A percentile compares a stretch with the other conserved stretches of the same genome.
These are phyloP conservation scores for Cylindrodendrum hubeiense DNA, from an alignment of 2,329 filamentous ascomycete species.

Conservation along the genomic window DNA sequence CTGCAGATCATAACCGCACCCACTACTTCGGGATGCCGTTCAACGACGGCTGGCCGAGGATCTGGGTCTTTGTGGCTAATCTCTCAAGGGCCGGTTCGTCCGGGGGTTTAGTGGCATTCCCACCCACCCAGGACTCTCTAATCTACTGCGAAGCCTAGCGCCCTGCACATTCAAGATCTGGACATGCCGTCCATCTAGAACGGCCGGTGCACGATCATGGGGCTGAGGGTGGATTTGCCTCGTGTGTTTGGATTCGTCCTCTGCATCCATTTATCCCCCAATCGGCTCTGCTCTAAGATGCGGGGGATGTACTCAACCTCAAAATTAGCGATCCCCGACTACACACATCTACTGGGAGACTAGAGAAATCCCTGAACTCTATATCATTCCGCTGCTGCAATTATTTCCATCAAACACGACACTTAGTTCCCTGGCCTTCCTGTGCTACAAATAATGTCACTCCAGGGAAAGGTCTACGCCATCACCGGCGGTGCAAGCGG, in stretches of 20 bases:
- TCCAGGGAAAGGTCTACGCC: slow-evolving; percentile 52
- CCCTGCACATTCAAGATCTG: not conserved
- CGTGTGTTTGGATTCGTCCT: slow-evolving; percentile 5
- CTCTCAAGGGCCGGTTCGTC: not conserved
- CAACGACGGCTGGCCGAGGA: not conserved
- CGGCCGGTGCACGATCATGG: not conserved
- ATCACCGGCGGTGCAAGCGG: slow-evolving; percentile 58
- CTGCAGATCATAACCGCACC: slow-evolving; percentile 1
- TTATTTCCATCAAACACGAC: not conserved
- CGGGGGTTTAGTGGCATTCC: too few relatives aligned
- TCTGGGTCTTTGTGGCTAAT: not conserved
- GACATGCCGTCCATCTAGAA: not conserved
- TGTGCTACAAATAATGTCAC: slow-evolving; percentile 41
- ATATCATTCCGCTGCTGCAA: not conserved
- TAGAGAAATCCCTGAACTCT: not conserved
- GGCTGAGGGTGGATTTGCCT: not conserved
- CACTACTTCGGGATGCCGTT: not conserved
- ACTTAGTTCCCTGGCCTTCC: not conserved
- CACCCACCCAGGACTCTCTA: not conserved
- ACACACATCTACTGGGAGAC: slow-evolving; percentile 1
- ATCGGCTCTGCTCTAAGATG: slow-evolving; percentile 24
- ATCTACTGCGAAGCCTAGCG: not conserved
- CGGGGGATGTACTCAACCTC: slow-evolving; percentile 25
- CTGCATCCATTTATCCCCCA: slow-evolving; percentile 24
- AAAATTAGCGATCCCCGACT: slow-evolving; percentile 17